These are phyloP conservation scores for Paxillus ammoniavirescens DNA, from an alignment of 768 basidiomycete species.

Conservation along the genomic window DNA sequence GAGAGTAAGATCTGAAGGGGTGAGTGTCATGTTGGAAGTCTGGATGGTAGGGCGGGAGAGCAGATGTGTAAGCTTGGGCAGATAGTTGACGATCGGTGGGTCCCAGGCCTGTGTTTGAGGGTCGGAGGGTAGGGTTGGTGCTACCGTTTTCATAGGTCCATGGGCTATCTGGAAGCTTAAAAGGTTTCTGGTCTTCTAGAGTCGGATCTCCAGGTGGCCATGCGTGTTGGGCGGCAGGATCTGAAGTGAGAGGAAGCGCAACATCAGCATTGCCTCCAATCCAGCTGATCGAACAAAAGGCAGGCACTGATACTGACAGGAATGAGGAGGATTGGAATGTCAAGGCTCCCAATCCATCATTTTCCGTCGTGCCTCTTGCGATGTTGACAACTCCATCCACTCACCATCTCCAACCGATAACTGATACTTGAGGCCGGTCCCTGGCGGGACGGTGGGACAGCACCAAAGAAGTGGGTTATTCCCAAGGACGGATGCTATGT, in stretches of 20 bases:
- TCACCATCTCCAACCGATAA: constrained; percentile 73
- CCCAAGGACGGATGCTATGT: constrained; percentile 79
- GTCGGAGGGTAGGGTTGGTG: constrained; percentile 73
- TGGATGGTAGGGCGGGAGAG: constrained; percentile 76
- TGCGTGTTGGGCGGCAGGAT: constrained; percentile 32
- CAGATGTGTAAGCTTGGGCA: constrained; percentile 38
- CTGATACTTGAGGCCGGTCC: constrained; percentile 76
- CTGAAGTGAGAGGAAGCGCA: constrained; percentile 25
- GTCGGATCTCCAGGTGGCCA: constrained; percentile 81
- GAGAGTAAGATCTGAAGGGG: constrained; percentile 17
- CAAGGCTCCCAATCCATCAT: constrained; percentile 3
- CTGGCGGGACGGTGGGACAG: constrained; percentile 66
- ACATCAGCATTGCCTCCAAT: constrained; percentile 3
- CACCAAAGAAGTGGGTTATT: constrained; percentile 77
- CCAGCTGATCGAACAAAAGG: neutral
- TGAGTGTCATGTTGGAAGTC: constrained; percentile 48
- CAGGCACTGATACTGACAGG: constrained; percentile 5
- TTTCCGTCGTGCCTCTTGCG: constrained; percentile 10
- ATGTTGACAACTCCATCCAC: constrained; percentile 50
- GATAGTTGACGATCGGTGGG: constrained; percentile 21
- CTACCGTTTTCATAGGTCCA: constrained; percentile 84
- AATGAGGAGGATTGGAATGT: neutral
- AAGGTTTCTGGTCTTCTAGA: constrained; percentile 33
- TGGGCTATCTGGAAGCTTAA: constrained; percentile 59
- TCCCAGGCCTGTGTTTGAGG: constrained; percentile 51